Evolutionary conservation across 1,284 basidiomycete genomes (phyloP), one percentile per base, ranked within the genome.

Genomic region (Melampsora larici-populina): DNA sequence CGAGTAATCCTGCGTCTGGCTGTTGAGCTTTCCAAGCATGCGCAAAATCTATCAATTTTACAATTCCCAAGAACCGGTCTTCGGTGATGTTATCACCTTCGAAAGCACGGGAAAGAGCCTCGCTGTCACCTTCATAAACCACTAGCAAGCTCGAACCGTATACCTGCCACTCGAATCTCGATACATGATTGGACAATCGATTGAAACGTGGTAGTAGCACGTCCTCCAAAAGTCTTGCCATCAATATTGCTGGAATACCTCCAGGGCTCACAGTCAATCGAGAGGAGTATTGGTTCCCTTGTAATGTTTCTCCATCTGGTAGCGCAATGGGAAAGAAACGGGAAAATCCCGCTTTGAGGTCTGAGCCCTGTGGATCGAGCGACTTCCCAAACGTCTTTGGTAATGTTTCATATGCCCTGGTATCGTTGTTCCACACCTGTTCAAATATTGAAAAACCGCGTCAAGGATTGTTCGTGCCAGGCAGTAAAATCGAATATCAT

Each of bases 11-110:
- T 51, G 33, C 18, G 43, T 76, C 73, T n/a, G 65, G 48, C 51
- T 40, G 49, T 43, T 68, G 63, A 29, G 73, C 48, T 29, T 55
- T 18, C n/a, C 46, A 36, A 9, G 58, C 49, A 33, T 76, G 73
- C 11, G 73, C 73, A 49, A 76, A 76, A 62, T 76, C 73, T n/a
- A 76, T 76, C 21, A 76, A 24, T 29, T 67, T 76, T 6, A 76
- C 65, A 5, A 33, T 43, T n/a, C 64, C 49, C 17, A 68, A 7
- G n/a, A 24, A 26, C 18, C 43, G 15, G 21, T 26, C 48, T 13
- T 65, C 33, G 15, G 2, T 21, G 26, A 65, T 29, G 15, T 17
- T 11, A 46, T 33, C 29, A 40, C 24, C 51, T 65, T 31, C 8
- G 18, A 68, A 24, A 17, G 21, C 21, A 24, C 26, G n/a, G 11